Conservation (phyloP, 192 early-diverging fungal genomes). For the Coemansia sp. region DNA sequence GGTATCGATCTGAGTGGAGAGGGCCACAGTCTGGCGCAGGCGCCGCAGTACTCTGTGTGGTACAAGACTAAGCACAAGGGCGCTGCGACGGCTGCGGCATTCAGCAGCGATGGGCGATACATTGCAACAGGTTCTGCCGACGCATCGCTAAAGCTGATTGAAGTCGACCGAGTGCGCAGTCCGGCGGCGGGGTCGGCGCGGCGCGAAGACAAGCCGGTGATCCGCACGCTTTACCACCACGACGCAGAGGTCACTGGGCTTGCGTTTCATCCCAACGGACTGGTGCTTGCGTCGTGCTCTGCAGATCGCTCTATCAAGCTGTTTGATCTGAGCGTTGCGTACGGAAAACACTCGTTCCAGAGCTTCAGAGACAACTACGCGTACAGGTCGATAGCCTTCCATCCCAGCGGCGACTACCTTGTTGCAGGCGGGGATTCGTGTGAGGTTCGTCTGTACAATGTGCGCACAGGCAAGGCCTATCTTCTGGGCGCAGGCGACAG, state of each 20-base stretch:
- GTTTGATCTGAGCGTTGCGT: conserved; percentile 83
- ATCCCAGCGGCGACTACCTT: conserved; percentile 91
- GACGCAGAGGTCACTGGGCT: conserved; percentile 77
- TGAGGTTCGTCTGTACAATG: conserved; percentile 82
- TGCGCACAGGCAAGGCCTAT: conserved; percentile 83
- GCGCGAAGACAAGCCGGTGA: conserved; percentile 78
- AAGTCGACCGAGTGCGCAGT: conserved; percentile 72
- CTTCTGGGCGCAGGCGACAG: conserved; percentile 56
- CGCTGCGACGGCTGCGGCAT: conserved; percentile 64
- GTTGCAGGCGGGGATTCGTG: conserved; percentile 76
- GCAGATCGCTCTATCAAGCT: conserved; percentile 86
- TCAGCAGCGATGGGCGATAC: conserved; percentile 71
- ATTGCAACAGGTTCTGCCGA: conserved; percentile 90
- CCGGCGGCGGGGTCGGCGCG: conserved; percentile 63
- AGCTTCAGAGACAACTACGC: conserved; percentile 82
- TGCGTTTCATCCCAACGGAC: conserved; percentile 90
- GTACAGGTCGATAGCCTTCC: conserved; percentile 83
- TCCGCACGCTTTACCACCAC: conserved; percentile 91
- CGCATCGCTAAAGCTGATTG: conserved; percentile 87
- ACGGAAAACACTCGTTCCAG: conserved; percentile 80
- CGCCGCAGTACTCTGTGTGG: conserved; percentile 64
- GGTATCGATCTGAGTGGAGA: conserved; percentile 25
- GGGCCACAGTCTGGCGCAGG: conserved; percentile 5
- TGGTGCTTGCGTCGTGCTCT: conserved; percentile 84
- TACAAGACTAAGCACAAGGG: conserved; percentile 82